Conservation (phyloP, 1,139 yeast genomes). For the Scheffersomyces lignicola region DNA sequence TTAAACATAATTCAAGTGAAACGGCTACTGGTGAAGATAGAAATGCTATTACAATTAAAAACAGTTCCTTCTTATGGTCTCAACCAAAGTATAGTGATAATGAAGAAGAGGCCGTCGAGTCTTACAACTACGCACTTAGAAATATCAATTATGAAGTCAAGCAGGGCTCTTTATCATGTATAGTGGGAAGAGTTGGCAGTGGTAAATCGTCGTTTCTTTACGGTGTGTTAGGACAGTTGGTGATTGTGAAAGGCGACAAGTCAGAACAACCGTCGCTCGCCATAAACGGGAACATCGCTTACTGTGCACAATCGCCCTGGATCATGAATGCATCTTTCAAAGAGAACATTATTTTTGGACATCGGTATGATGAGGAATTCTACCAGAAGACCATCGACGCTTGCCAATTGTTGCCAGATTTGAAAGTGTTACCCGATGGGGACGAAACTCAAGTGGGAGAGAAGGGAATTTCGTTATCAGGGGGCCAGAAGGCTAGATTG, state of each 20-base stretch:
- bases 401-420: constrained; percentile 84
- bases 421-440: constrained; percentile 79
- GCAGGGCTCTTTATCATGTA: constrained; percentile 61
- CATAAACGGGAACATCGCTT: constrained; percentile 25
- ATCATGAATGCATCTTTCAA: constrained; percentile 91
- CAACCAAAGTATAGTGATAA: constrained; percentile 7
- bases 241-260: constrained; percentile 13
- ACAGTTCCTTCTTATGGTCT: constrained; percentile 19
- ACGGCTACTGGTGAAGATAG: constrained; percentile 7
- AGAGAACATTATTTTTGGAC: constrained; percentile 89
- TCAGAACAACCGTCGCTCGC: constrained; percentile 34
- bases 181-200: constrained; percentile 72
- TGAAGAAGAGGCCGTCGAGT: constrained; percentile 5
- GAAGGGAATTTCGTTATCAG: constrained; percentile 93
- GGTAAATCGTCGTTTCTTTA: constrained; percentile 30
- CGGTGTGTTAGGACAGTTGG: constrained; percentile 28
- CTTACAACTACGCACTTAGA: constrained; percentile 38
- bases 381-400: constrained; percentile 81
- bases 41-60: constrained; percentile 13
- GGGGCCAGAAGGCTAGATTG: constrained; percentile 95
- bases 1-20: constrained; percentile 11
- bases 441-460: constrained; percentile 94
- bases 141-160: constrained; percentile 51
- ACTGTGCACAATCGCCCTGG: constrained; percentile 37
- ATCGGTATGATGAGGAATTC: constrained; percentile 75